Base-by-base conservation (phyloP, 305 asterid genomes). In the Rubia peregrina region DNA sequence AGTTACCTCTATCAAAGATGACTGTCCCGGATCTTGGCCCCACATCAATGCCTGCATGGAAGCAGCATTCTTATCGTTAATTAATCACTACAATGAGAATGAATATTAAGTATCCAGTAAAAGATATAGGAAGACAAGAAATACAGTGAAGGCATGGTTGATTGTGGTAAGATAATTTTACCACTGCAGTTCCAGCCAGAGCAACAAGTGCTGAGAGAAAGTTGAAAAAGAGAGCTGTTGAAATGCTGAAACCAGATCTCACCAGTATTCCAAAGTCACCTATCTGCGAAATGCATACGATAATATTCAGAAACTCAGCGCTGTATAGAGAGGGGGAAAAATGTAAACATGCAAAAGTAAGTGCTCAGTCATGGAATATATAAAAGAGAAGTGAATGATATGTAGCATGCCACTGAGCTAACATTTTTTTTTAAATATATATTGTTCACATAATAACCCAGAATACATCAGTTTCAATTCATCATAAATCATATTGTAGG, bases 231-330 rank as follows among this genome's bases (percentile, higher is more conserved):
- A 94, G 94, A 49, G 99, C 99, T 81, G 86, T 85, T 68, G 99
- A 89, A 84, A 86, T 90, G 1, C 91, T 89, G 79, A 94, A 91
- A 76, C 99, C 99, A 9, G 97, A 94, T 77, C 99, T 87, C 78
- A 91, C 95, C 78, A 94, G 76, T 80, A 94, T 94, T 57, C 99
- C 97, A 71, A 94, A 94, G 81, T 94, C 99, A 44, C 99, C 99
- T 16, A 94, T 94, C 99, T 94, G 96, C 59, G 30, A 17, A 51
- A 16, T 6, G 21, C 26, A 53, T 67, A 61, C 26, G 42, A 71
- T 46, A 33, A 61, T 42, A 67, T 48, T 48, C 21, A 69, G 43
- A 68, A 9, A 40, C 0, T 48, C 16, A 33, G 72, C 56, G 49
- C 19, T 11, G 10, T 55, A 38, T 4, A 55, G 19, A 40, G 38